Base-by-base conservation (phyloP, 2,329 filamentous ascomycete species). In the Venturia effusa region DNA sequence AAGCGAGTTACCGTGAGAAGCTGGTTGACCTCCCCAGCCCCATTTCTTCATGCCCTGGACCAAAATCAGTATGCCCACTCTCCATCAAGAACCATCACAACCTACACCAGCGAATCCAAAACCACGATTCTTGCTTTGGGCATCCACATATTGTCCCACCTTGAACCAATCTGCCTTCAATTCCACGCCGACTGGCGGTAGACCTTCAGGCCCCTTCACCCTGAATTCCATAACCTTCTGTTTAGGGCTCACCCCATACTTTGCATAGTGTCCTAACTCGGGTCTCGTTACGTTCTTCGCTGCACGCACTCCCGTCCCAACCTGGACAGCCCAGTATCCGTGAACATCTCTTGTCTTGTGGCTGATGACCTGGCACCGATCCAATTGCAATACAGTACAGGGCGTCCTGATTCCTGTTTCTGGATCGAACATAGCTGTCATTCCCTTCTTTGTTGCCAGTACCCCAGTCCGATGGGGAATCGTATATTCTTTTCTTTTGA, bases 1-100 rank as follows among this genome's bases (percentile, higher is more conserved):
- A 79, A 92, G 86, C 73, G 92, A 97, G 78, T 95, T 93, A 83
- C 94, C 94, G 83, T 99, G 94, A 70, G 88, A 92, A 64, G 91
- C 90, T 69, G 87, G 88, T 80, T 99, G 94, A 70, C 94, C 94
- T 37, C 80, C 76, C 77, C 94, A 97, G 40, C 92, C 92, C 79
- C 93, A 90, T 69, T 90, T 84, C 85, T 99, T 99, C 94, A 99
- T 99, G 69, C 90, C 94, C 75, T 77, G 64, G 54, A 17, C 48
- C 22, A 11, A 15, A 7, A n/a, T 37, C 24, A 64, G 41, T 43
- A 54, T 22, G 24, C 59, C n/a, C 4, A 13, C n/a, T 41, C 19
- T n/a, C 40, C 37, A 24, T n/a, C 19, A 13, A 27, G 24, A 1
- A 13, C 24, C 30, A 27, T 40, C 22, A 24, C 30, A 62, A 76